These are phyloP conservation scores for Dioscorea dumetorum DNA, from an alignment of 106 monocot genomes.

Conservation along the genomic window DNA sequence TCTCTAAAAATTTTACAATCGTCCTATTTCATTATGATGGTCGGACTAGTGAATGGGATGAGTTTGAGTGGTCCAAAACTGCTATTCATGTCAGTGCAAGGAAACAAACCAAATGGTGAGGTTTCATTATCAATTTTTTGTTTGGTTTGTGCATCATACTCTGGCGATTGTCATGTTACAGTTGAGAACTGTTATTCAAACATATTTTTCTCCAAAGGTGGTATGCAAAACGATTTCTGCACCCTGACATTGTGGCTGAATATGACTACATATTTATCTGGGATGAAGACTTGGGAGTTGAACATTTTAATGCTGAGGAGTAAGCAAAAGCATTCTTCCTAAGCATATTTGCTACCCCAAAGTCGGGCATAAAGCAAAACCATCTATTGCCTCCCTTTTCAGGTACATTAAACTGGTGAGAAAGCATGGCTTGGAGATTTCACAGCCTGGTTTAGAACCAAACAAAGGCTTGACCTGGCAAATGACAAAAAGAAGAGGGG, in stretches of 20 bases:
- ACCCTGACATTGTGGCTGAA: constrained; percentile 6
- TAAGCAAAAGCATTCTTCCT: not conserved
- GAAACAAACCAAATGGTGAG: constrained; percentile 16
- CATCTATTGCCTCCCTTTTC: not conserved
- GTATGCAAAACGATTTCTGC: constrained; percentile 9
- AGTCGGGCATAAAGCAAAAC: too few relatives aligned
- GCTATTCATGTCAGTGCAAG: constrained; percentile 12
- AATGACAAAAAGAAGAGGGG: constrained; percentile 11
- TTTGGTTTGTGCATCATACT: not conserved
- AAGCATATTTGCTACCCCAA: not conserved
- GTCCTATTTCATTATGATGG: constrained; percentile 13
- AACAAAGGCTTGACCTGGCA: constrained; percentile 10
- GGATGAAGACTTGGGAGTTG: constrained; percentile 11
- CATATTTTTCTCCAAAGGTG: not conserved
- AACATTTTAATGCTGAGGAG: constrained; percentile 13
- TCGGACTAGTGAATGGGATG: constrained; percentile 15
- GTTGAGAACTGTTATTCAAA: not conserved
- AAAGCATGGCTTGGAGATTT: constrained; percentile 10
- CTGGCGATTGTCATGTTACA: not conserved
- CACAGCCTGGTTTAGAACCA: constrained; percentile 11
- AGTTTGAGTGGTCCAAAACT: constrained; percentile 12
- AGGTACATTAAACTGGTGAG: constrained; percentile 11
- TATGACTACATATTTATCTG: constrained; percentile 10
- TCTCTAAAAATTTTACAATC: constrained; percentile 7
- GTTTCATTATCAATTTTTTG: not conserved